These are phyloP conservation scores for Hanseniaspora thailandica DNA, from an alignment of 805 yeast species.

Conservation along the genomic window DNA sequence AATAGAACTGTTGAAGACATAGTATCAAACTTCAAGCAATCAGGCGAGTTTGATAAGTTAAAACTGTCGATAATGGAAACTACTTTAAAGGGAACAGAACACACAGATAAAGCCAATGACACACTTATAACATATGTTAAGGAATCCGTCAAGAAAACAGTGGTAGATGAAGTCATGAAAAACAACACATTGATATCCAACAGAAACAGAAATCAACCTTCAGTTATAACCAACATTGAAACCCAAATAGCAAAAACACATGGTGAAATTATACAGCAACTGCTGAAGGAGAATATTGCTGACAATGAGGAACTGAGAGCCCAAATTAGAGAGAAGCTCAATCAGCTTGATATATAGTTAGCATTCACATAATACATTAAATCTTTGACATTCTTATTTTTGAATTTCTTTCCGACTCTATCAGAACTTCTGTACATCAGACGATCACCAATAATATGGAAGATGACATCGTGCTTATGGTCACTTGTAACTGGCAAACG, in stretches of 20 bases:
- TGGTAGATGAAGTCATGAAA: slow-evolving; percentile 23
- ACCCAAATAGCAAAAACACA: slow-evolving; percentile 23
- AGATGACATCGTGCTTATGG: slow-evolving; percentile 30
- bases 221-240: slow-evolving; percentile 28
- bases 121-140: not conserved
- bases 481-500: slow-evolving; percentile 29
- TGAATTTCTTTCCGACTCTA: slow-evolving; percentile 74
- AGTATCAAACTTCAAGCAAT: slow-evolving; percentile 25
- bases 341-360: slow-evolving; percentile 7
- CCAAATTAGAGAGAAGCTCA: slow-evolving; percentile 18
- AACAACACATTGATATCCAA: slow-evolving; percentile 25
- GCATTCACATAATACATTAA: slow-evolving; percentile 26
- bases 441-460: slow-evolving; percentile 68
- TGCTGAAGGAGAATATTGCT: slow-evolving; percentile 17
- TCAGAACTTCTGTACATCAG: slow-evolving; percentile 65
- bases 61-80: slow-evolving; percentile 23
- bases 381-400: slow-evolving; percentile 62
- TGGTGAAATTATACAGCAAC: slow-evolving; percentile 20
- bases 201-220: slow-evolving; percentile 25
- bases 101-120: not conserved
- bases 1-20: slow-evolving; percentile 16
- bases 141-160: slow-evolving; percentile 23
- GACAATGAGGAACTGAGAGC: slow-evolving; percentile 20
- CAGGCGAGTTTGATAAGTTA: slow-evolving; percentile 27
- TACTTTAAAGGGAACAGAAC: slow-evolving; percentile 5